phyloP scores from a whole-genome alignment of 78 protist species.

The Dictyostelium firmibasis region DNA sequence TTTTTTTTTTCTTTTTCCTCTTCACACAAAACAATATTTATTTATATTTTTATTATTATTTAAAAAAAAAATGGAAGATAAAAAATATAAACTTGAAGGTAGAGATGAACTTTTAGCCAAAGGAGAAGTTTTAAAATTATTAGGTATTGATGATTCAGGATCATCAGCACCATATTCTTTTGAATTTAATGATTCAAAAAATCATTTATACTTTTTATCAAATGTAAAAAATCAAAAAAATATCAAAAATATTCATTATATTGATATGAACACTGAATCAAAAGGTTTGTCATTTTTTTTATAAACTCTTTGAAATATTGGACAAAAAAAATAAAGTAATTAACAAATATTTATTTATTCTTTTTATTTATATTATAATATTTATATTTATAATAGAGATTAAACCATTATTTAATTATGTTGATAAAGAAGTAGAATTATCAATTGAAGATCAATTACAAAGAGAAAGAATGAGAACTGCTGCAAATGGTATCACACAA shows the following conservation, averaged over 20 bases:
- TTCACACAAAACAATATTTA: too few species aligned
- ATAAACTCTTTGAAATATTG: too few species aligned
- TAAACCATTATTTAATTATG: conserved; percentile 40
- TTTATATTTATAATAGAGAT: conserved; percentile 9
- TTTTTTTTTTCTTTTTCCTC: not conserved
- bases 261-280: not conserved
- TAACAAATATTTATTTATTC: too few species aligned
- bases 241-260: conserved; percentile 7
- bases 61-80: not conserved
- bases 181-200: not conserved
- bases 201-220: not conserved
- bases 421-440: not conserved
- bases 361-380: too few species aligned
- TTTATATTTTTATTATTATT: too few species aligned
- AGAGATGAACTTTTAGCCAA: not conserved
- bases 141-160: not conserved
- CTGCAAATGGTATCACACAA: conserved; percentile 44
- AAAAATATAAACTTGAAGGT: not conserved
- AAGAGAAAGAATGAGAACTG: conserved; percentile 70
- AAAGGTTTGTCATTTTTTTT: not conserved
- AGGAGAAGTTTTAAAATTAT: not conserved
- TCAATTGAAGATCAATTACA: conserved; percentile 47
- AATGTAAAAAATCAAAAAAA: not conserved
- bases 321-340: too few species aligned
- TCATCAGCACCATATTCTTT: not conserved